Base-by-base conservation (phyloP, 495 filamentous ascomycete genomes). In the Penicillium argentinense region DNA sequence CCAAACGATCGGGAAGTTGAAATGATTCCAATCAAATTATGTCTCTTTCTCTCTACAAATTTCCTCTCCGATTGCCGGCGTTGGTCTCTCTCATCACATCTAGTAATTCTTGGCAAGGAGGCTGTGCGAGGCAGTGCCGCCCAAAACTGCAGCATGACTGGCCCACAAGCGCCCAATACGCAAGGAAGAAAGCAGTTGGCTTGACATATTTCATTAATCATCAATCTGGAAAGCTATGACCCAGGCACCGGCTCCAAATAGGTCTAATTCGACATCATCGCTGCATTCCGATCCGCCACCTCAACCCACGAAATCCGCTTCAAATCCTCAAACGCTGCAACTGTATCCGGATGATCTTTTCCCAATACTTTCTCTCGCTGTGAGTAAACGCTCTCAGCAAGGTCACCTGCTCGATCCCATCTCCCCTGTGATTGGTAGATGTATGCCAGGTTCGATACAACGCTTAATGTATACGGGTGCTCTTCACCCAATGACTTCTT, bases 401-500 rank as follows among this genome's bases (percentile, higher is more conserved):
- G 45, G 28, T 49, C 41, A 18, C 51, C 52, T 1, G 60, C 60
- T 28, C 49, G 47, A 11, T 55, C 41, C 47, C 54, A 61, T 18
- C 49, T 53, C 9, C 60, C 55, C 40, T 64, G 47, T 18, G 50
- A 46, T 16, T 39, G 46, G 39, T 61, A 62, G 27, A 51, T 60
- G 4, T 21, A 62, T 5, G 54, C 52, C 11, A 66, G 52, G 18
- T 58, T 54, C n/a, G 46, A 40, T 42, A 51, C 47, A 3, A 42
- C 47, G 9, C 34, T 50, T 19, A 58, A 24, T 13, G 56, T 59
- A 21, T 60, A 30, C 5, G 70, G 67, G 45, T 75, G 65, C 16
- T 65, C 59, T 25, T 54, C 48, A 16, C 69, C 72, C 3, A 73
- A 39, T 0, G 56, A 36, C 29, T 57, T 49, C 40, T 54, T 39